Percentiles rank a stretch among this genome's conserved stretches.
Evolutionary conservation across 352 stramenopile species (phyloP).

Genomic region (Hyphochytrium catenoides): DNA sequence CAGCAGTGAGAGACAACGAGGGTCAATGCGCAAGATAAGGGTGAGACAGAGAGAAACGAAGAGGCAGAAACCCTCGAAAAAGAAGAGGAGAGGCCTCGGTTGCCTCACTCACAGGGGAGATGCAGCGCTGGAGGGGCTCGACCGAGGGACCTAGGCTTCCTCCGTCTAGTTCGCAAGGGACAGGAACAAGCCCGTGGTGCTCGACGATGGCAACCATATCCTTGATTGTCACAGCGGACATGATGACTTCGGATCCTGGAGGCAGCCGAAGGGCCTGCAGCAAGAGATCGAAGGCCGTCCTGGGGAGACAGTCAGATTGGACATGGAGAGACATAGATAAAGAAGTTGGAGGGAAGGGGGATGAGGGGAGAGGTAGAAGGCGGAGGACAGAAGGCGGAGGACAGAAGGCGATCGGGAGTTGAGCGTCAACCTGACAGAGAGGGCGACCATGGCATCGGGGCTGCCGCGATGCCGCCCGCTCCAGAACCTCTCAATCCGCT

Average conservation of each 20-base stretch:
- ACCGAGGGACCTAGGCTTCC: conserved; percentile 30
- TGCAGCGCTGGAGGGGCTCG: conserved; percentile 15
- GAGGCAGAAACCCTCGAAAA: no score
- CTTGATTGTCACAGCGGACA: conserved; percentile 51
- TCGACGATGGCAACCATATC: conserved; percentile 53
- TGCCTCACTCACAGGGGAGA: conserved; percentile 15
- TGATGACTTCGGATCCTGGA: conserved; percentile 32
- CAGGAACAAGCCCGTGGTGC: conserved; percentile 38
- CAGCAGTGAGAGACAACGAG: no score
- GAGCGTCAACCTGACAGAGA: conserved; percentile 30
- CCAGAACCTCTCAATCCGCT: conserved; percentile 23
- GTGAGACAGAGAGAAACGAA: no score
- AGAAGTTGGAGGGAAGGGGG: no score
- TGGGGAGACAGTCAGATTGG: no score
- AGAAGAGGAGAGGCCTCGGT: no score
- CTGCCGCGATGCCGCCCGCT: conserved; percentile 24
- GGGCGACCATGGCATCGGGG: conserved; percentile 30
- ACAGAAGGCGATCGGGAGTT: background rate
- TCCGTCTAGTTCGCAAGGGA: conserved; percentile 34
- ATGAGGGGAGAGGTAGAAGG: no score
- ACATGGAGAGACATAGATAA: no score
- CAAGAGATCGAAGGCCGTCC: conserved; percentile 49
- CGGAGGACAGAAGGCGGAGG: background rate
- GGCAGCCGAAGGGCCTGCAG: conserved; percentile 43
- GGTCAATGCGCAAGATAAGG: no score